Evolutionary conservation across 139 green algal species (phyloP).

Genomic region (Chlorella ohadii): DNA sequence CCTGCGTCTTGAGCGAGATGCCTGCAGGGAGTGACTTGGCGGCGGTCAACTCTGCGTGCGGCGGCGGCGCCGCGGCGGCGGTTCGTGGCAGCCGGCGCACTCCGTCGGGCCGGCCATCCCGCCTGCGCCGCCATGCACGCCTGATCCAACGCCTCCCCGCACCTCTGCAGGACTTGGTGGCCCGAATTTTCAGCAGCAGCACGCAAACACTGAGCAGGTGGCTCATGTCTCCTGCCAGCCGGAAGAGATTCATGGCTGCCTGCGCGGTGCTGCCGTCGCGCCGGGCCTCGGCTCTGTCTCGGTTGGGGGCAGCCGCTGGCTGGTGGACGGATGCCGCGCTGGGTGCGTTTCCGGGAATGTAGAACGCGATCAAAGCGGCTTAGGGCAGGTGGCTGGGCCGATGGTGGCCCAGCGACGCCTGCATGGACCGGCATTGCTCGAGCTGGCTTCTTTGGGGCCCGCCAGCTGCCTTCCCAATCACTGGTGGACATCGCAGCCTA

Average conservation of each 20-base stretch:
- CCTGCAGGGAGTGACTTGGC: constrained; percentile 61
- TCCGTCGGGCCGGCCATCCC: not conserved
- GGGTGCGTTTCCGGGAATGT: too few relatives aligned
- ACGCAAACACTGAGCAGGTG: constrained; percentile 91
- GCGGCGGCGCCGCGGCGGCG: not conserved
- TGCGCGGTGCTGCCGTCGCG: not conserved
- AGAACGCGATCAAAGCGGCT: too few relatives aligned
- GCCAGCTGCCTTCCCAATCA: too few relatives aligned
- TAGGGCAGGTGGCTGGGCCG: too few relatives aligned
- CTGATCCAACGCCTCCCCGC: not conserved
- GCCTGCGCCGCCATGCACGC: too few relatives aligned
- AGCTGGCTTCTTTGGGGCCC: too few relatives aligned
- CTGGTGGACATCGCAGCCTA: too few relatives aligned
- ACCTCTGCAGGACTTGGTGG: constrained; percentile 94
- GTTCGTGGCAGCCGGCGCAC: not conserved
- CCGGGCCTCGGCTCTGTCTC: not conserved
- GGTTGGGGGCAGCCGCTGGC: too few relatives aligned
- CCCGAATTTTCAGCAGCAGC: constrained; percentile 96
- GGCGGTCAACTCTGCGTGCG: not conserved
- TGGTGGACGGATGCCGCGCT: too few relatives aligned
- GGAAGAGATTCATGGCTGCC: constrained; percentile 93
- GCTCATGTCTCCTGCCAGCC: constrained; percentile 95
- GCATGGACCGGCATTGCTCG: too few relatives aligned
- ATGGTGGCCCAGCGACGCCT: too few relatives aligned
- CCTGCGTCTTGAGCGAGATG: constrained; percentile 97